Evolutionary conservation across 148 eudicot species (phyloP).

Genomic region (Amaranthus cruentus): DNA sequence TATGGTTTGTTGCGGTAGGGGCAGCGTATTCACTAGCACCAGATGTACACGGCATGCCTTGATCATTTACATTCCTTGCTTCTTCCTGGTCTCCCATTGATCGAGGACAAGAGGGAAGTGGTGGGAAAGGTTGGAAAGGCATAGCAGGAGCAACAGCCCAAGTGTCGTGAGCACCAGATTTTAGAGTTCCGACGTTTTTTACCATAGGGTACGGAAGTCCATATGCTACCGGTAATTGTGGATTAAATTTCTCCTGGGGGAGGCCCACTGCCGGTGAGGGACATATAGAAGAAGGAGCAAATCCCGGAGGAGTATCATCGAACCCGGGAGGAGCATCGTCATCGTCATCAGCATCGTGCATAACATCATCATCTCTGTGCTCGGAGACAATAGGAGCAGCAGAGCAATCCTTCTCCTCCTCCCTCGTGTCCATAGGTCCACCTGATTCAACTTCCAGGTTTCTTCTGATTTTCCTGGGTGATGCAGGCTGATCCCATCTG

Average conservation of each 20-base stretch:
- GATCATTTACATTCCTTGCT: slow-evolving; percentile 20
- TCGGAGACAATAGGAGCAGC: slow-evolving; percentile 5
- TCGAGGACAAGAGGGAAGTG: slow-evolving; percentile 59
- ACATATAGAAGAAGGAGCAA: slow-evolving; percentile 28
- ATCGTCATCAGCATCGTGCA: slow-evolving; percentile 41
- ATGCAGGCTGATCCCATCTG: slow-evolving; percentile 76
- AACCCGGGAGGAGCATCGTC: slow-evolving; percentile 47
- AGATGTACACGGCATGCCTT: slow-evolving; percentile 40
- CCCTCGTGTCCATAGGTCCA: slow-evolving; percentile 8
- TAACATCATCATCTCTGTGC: slow-evolving; percentile 19
- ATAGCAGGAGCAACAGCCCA: slow-evolving; percentile 76
- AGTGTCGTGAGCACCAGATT: slow-evolving; percentile 31
- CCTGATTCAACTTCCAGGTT: slow-evolving; percentile 21
- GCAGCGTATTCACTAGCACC: slow-evolving; percentile 16
- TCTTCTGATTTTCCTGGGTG: slow-evolving; percentile 19
- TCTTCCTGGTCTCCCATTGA: slow-evolving; percentile 16
- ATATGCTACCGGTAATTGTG: slow-evolving; percentile 52
- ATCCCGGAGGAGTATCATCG: slow-evolving; percentile 52
- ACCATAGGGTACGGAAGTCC: slow-evolving; percentile 57
- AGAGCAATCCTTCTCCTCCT: slow-evolving; percentile 13
- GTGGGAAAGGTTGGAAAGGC: slow-evolving; percentile 81
- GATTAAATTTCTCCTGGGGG: slow-evolving; percentile 48
- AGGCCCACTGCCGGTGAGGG: slow-evolving; percentile 36
- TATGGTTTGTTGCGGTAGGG: slow-evolving; percentile 24
- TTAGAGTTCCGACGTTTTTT: slow-evolving; percentile 50